Evolutionary conservation across 2,329 filamentous ascomycete species (phyloP).

Genomic region (Hymenoscyphus occultus): DNA sequence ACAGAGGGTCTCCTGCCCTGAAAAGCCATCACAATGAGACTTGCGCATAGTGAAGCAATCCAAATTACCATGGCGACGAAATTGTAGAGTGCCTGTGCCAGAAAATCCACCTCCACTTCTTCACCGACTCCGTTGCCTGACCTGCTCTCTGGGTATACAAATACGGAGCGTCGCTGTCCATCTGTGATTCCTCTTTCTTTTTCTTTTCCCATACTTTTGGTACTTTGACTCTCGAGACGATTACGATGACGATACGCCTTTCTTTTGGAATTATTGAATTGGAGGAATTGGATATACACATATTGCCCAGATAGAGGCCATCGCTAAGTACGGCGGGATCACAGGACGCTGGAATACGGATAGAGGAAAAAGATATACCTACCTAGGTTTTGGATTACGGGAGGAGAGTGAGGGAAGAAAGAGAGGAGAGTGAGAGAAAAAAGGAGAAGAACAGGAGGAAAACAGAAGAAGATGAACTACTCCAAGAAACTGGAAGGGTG

Average conservation of each 20-base stretch:
- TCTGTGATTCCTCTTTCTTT: too few relatives aligned
- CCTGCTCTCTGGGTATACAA: not conserved
- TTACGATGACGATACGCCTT: slow-evolving; percentile 24
- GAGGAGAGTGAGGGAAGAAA: too few relatives aligned
- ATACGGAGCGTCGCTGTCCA: too few relatives aligned
- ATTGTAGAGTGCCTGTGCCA: not conserved
- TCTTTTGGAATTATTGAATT: slow-evolving; percentile 1
- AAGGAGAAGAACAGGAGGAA: not conserved
- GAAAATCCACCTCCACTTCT: not conserved
- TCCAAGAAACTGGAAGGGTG: slow-evolving; percentile 25
- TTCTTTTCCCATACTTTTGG: too few relatives aligned
- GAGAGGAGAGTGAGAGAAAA: too few relatives aligned
- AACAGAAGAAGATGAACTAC: slow-evolving; percentile 1
- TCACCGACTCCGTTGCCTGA: not conserved
- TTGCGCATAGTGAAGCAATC: not conserved
- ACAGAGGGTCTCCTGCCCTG: not conserved
- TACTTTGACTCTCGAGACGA: not conserved
- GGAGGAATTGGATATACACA: slow-evolving; percentile 1
- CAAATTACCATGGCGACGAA: not conserved
- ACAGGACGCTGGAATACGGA: not conserved
- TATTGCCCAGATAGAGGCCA: slow-evolving; percentile 8
- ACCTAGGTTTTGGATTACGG: too few relatives aligned
- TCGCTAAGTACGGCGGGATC: too few relatives aligned
- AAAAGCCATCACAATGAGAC: not conserved
- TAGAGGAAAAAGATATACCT: not conserved